Conservation (phyloP, 257 asterid genomes). For the Thymus mandschuricus region DNA sequence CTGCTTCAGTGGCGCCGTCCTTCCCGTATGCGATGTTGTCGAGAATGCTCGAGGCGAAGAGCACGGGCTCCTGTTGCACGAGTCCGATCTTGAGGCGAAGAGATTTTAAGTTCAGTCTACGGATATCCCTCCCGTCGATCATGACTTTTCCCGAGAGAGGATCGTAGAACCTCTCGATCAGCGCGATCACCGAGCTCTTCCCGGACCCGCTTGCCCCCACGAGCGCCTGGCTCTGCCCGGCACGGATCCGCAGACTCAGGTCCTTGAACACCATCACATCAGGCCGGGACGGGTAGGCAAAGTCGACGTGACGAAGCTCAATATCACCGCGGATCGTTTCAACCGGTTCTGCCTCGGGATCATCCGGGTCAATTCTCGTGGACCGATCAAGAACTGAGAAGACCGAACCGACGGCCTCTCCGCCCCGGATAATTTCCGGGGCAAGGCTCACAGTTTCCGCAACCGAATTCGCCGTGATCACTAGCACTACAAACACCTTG, state of each 20-base stretch:
- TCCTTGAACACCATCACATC: slow-evolving; percentile 88
- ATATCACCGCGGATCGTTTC: slow-evolving; percentile 86
- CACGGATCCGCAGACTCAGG: slow-evolving; percentile 76
- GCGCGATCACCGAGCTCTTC: slow-evolving; percentile 80
- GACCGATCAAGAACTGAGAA: slow-evolving; percentile 85
- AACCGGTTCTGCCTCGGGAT: slow-evolving; percentile 73
- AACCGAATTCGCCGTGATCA: slow-evolving; percentile 90
- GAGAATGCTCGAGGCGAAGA: slow-evolving; percentile 84
- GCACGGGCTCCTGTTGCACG: slow-evolving; percentile 97
- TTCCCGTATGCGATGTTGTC: slow-evolving; percentile 96
- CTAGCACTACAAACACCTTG: slow-evolving; percentile 91
- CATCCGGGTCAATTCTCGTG: slow-evolving; percentile 85
- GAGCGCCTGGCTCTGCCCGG: slow-evolving; percentile 97
- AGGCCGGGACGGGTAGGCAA: slow-evolving; percentile 89
- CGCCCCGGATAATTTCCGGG: slow-evolving; percentile 92
- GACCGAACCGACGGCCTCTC: slow-evolving; percentile 94
- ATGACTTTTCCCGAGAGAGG: slow-evolving; percentile 83
- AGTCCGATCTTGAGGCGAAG: slow-evolving; percentile 81
- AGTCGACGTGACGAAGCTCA: slow-evolving; percentile 91
- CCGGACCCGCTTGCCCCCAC: slow-evolving; percentile 99
- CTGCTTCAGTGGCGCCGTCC: slow-evolving; percentile 83
- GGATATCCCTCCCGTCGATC: slow-evolving; percentile 90
- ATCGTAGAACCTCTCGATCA: slow-evolving; percentile 87
- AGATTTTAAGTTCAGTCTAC: slow-evolving; percentile 74
- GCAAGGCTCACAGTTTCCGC: slow-evolving; percentile 98